Conservation (phyloP, 2,329 filamentous ascomycete genomes). For the Fusarium euwallaceae region DNA sequence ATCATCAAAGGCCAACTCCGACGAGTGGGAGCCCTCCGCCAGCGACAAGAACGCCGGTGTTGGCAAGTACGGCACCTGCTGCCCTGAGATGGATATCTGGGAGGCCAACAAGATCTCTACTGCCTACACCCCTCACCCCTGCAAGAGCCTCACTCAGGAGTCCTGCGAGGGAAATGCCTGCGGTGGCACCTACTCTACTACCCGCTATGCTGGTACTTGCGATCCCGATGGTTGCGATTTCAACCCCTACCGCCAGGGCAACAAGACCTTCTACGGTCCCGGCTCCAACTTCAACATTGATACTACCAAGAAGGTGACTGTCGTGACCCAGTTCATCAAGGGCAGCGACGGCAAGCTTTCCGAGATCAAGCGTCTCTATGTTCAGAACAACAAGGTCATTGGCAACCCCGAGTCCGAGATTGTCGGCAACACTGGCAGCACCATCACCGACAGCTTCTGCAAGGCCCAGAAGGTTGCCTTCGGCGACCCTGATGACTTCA, state of each 20-base stretch:
- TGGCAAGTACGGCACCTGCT: constrained; percentile 68
- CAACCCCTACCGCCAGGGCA: constrained; percentile 76
- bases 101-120: constrained; percentile 76
- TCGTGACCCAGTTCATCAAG: constrained; percentile 74
- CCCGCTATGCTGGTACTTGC: constrained; percentile 73
- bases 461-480: constrained; percentile 69
- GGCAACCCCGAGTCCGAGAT: constrained; percentile 63
- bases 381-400: constrained; percentile 72
- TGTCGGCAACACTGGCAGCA: constrained; percentile 56
- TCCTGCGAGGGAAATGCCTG: constrained; percentile 65
- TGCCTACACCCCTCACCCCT: constrained; percentile 76
- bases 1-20: constrained; percentile 60
- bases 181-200: constrained; percentile 64
- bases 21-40: constrained; percentile 63
- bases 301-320: constrained; percentile 71
- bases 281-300: constrained; percentile 67
- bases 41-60: constrained; percentile 68
- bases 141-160: constrained; percentile 62
- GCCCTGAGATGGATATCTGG: constrained; percentile 73
- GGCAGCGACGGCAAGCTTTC: constrained; percentile 64
- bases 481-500: constrained; percentile 67
- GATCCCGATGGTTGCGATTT: constrained; percentile 80
- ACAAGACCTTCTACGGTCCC: constrained; percentile 72
- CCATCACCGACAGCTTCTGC: constrained; percentile 71
- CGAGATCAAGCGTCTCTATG: constrained; percentile 75